Base-by-base conservation (phyloP, 148 eudicot species). In the Silene conica region DNA sequence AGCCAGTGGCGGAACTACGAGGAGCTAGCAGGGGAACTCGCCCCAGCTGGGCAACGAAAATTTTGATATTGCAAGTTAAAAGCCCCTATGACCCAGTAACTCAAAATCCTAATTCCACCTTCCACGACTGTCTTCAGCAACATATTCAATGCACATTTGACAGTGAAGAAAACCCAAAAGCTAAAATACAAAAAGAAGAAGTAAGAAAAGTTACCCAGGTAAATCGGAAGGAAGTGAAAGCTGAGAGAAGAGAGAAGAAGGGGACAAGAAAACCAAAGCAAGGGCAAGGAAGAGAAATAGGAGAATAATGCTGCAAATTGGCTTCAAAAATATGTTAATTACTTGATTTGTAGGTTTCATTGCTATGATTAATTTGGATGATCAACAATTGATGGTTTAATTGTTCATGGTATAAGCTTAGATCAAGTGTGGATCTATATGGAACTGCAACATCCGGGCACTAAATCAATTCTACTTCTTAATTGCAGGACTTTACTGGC, bases 181-280 rank as follows among this genome's bases (percentile, higher is more conserved):
- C 1, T 7, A 43, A 54, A 75, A 67, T 13, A 0, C 10, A 34
- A 18, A 22, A 34, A 64, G 19, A 60, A 55, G 12, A 22, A 63
- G 64, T 61, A 21, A 34, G 5, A 3, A 69, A 70, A 60, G 72
- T 81, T 87, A 89, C 95, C 45, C 19, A 8, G 81, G 54, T 25
- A 81, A 79, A 75, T 34, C 34, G 41, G 86, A 73, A 23, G 87
- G 74, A 22, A 73, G 18, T 21, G 79, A 77, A 28, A 79, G 80
- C 82, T 79, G 63, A 38, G 87, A 81, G 73, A 84, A 86, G 65
- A 86, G 83, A n/a, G 86, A 89, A 45, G 88, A 80, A 48, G 92
- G 88, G 2, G 94, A 79, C 54, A 88, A 77, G 77, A 73, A 84
- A 63, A 86, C 45, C 8, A 88, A 52, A 63, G 83, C 83, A 31